A percentile compares a stretch with the other conserved stretches of the same genome.
These are phyloP conservation scores for Apiotrichum gracile DNA, from an alignment of 1,284 basidiomycete species.

Conservation along the genomic window DNA sequence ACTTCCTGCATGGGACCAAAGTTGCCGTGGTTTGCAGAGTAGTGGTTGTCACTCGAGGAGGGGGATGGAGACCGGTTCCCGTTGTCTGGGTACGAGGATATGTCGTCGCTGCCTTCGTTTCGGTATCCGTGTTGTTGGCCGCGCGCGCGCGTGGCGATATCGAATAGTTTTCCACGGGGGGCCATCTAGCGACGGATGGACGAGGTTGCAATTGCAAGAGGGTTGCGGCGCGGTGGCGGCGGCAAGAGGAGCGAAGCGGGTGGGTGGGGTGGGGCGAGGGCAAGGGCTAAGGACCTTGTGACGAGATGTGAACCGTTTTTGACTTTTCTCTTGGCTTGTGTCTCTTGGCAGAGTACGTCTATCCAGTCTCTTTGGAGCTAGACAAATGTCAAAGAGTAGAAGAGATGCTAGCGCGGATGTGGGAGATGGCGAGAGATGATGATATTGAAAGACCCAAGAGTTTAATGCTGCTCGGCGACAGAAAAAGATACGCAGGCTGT, in stretches of 20 bases:
- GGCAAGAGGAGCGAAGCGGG: neutral
- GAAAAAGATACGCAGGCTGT: too few species aligned
- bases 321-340: too few species aligned
- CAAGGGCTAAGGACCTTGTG: too few species aligned
- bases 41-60: conserved; percentile 7
- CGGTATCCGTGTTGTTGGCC: neutral
- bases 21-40: conserved; percentile 10
- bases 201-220: neutral
- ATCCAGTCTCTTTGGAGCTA: too few species aligned
- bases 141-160: conserved; percentile 7
- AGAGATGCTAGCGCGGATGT: too few species aligned
- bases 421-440: too few species aligned
- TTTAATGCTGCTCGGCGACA: too few species aligned
- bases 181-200: neutral
- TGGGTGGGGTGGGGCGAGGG: neutral
- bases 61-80: conserved; percentile 3
- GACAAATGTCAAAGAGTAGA: too few species aligned
- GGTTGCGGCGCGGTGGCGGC: neutral
- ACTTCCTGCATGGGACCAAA: conserved; percentile 19
- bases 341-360: too few species aligned
- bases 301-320: too few species aligned
- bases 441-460: too few species aligned
- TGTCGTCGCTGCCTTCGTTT: neutral
- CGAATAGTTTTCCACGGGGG: conserved; percentile 1
- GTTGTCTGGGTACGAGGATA: neutral